Evolutionary conservation across 148 eudicot genomes (phyloP), one percentile per base, ranked within the genome.

Genomic region (Drosera capensis): DNA sequence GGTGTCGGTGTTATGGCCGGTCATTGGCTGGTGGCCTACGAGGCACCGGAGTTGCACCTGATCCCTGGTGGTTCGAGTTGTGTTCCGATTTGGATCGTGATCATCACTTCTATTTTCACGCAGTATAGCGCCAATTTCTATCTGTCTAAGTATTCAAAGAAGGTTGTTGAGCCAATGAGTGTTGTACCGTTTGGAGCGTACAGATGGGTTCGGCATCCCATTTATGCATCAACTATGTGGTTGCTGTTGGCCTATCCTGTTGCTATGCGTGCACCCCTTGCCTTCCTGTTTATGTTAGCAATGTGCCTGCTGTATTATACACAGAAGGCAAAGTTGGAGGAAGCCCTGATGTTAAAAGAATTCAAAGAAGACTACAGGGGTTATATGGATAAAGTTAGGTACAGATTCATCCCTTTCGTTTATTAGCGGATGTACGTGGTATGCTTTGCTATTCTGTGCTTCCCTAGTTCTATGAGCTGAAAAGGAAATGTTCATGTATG

Each of bases 21-120:
- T 14, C 96, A 88, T 54, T 88, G 90, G 83, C 63, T 83, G 34
- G 94, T 92, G 0, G 97, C 97, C 22, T 75, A 74, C 30, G 97
- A 88, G 61, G 97, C 77, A 18, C 76, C 81, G 0, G 94, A 83
- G 49, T 63, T 88, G 55, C 88, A 79, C 18, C 73, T 73, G 8
- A 37, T 80, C 22, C 79, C 86, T 0, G 97, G 94, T 15, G 97
- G 97, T 13, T 74, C 80, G 86, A 74, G 55, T 49, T 83, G 80
- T 44, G 8, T 72, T n/a, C 73, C 68, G 21, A 54, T 86, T 28
- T 86, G 87, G 96, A 59, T 30, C 36, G 59, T 86, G 78, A 78
- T 81, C 15, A 40, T 73, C 62, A 23, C 53, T 31, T 68, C 94
- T 0, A 43, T 88, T 13, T 83, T 83, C 46, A 46, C 59, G 67